Base-by-base conservation (phyloP, 2,329 filamentous ascomycete species). In the Pestalotiopsis sp. region DNA sequence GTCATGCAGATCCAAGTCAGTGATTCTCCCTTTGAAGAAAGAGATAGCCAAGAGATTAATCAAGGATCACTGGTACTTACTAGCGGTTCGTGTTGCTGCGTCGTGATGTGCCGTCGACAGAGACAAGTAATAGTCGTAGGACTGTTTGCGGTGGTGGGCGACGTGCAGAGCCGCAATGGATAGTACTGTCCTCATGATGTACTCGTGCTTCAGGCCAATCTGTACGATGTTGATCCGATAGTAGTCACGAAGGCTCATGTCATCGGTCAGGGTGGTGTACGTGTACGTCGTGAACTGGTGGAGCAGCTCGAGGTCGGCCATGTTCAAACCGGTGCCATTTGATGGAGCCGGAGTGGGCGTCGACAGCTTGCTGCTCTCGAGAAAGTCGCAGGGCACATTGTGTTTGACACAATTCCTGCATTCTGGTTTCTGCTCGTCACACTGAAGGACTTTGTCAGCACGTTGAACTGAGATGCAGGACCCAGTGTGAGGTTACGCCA, bases 261-360 rank as follows among this genome's bases (percentile, higher is more conserved):
- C 74, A 2, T 74, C 75, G 7, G 78, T 77, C 17, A 83, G 72
- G 4, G 81, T 81, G 64, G 76, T 74, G n/a, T 75, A 78, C 2
- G 82, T 83, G 4, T 78, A 79, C 1, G 77, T 79, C 45, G 75
- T 75, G 68, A 78, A 83, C 68, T 83, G 79, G 68, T 84, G 81
- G 1, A 83, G 73, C 11, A 84, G 73, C 67, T 83, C 81, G n/a
- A 83, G 71, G 64, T 82, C 80, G 4, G 74, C 68, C 11, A 81
- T 68, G 41, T 78, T 78, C 31, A 78, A 49, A 4, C 13, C 39
- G 60, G 23, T 57, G 25, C 45, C 41, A 58, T 11, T 17, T 58
- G 61, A 62, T 12, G 31, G 31, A 17, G 13, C 11, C n/a, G 27
- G 59, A 20, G 27, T 23, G 45, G 57, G 59, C 57, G 65, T 17